Base-by-base conservation (phyloP, 352 stramenopile genomes). In the Pythium scleroteichum region DNA sequence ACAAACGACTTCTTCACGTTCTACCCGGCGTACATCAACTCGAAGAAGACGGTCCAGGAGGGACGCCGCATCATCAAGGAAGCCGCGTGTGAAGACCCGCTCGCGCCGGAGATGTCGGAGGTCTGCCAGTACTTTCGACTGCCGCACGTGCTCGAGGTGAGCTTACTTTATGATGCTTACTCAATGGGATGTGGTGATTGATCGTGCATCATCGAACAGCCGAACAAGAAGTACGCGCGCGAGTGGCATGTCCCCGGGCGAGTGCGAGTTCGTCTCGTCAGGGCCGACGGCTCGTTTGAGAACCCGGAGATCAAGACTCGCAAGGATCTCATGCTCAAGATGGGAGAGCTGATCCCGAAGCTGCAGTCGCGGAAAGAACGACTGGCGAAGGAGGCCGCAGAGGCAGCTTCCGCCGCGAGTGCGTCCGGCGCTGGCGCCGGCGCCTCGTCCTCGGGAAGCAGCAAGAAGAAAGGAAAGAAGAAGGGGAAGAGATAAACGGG, bases 1-100 rank as follows among this genome's bases (percentile, higher is more conserved):
- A 79, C 85, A 3, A 74, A 85, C 29, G 70, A 40, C 14, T 89
- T 90, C 52, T 80, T 76, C 53, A 92, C 79, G 38, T 89, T 96
- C 58, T 96, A 93, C 69, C 87, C 87, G 1, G 90, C 91, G 69
- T 94, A 94, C 73, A 88, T 96, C 59, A 83, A 96, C 66, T 65
- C 68, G 48, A 79, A 73, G 45, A 94, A 94, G 72, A 94, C 85
- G n/a, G 75, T 92, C 60, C 73, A 89, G 56, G 66, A 93, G 50
- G 87, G 87, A 1, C 85, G 87, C 17, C 85, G 85, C 39, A 85
- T 94, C 50, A 44, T 69, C 29, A 91, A 90, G 69, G 73, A 78
- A 23, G 53, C 71, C 20, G 75, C 79, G 12, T 95, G 84, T 46
- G 82, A 91, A 33, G 65, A 81, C 26, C 87, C 87, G 8, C 75